Base-by-base conservation (phyloP, 495 filamentous ascomycete genomes). In the Podospora anserina region DNA sequence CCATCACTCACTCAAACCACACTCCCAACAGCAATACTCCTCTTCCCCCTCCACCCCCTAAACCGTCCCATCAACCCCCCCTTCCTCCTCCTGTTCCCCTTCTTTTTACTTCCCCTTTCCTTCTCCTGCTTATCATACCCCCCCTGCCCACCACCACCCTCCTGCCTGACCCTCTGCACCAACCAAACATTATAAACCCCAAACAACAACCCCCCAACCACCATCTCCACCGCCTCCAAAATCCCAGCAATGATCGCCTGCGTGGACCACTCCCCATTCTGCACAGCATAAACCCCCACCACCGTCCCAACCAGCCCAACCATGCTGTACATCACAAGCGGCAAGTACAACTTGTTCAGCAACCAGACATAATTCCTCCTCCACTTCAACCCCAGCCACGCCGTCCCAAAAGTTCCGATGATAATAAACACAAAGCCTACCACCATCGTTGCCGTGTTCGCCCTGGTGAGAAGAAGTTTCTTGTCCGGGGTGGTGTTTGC, bases 301-400 rank as follows among this genome's bases (percentile, higher is more conserved):
- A 87, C 63, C n/a, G 84, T 84, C 16, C 77, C 76, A 9, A 86
- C 69, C 7, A 86, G 63, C 0, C 85, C 84, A n/a, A 80, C 83
- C 3, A 82, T 28, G 15, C 76, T 75, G 71, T 85, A 84, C 63
- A 86, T 68, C 20, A 78, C 63, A 0, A 79, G 68, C 0, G 80
- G 81, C 64, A 84, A 26, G 66, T 83, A 82, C 16, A 84, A 72
- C 63, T 74, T 75, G 49, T 81, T 82, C 0, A 82, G 69, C 55
- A 84, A 53, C 82, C 82, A 85, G 16, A 81, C 75, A 66, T 79
- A 82, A 60, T 84, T 85, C 57, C 68, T 70, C 13, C 78, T 63
- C 70, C 74, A 77, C 3, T 69, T 70, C 30, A 72, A 66, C n/a
- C 68, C 77, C 13, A 77, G 71, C 69, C 68, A 71, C 59, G 64